Percentiles rank a stretch among this genome's conserved stretches.
Evolutionary conservation across 2,329 filamentous ascomycete genomes (phyloP).

Genomic region (Incumbomyces delicatus): DNA sequence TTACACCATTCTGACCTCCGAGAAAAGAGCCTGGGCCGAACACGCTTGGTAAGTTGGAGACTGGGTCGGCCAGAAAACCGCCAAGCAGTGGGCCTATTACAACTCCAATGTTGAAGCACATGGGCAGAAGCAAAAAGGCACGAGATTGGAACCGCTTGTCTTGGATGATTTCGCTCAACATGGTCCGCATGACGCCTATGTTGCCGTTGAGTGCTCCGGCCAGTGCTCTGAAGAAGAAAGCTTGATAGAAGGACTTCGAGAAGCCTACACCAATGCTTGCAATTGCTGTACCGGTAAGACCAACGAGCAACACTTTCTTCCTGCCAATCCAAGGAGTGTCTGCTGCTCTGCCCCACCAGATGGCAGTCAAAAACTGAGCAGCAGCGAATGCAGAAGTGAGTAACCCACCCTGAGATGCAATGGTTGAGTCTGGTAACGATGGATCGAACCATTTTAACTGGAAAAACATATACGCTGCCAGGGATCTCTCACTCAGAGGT

Average conservation of each 20-base stretch:
- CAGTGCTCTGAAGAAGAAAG: conserved; percentile 55
- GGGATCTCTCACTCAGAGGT: conserved; percentile 67
- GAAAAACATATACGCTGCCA: conserved; percentile 77
- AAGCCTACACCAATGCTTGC: conserved; percentile 62
- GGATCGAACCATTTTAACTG: conserved; percentile 71
- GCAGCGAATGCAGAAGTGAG: conserved; percentile 71
- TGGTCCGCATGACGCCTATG: conserved; percentile 55
- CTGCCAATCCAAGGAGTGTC: conserved; percentile 58
- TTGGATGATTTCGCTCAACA: conserved; percentile 56
- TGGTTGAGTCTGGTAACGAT: conserved; percentile 48
- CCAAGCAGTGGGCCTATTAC: conserved; percentile 53
- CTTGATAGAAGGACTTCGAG: conserved; percentile 51
- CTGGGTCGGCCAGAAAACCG: conserved; percentile 58
- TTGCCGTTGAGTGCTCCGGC: conserved; percentile 64
- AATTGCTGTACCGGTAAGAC: conserved; percentile 58
- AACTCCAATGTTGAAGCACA: conserved; percentile 60
- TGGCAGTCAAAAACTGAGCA: conserved; percentile 71
- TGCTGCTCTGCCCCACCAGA: conserved; percentile 67
- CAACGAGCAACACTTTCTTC: conserved; percentile 69
- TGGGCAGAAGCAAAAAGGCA: conserved; percentile 51
- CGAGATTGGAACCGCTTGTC: conserved; percentile 35
- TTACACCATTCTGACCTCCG: conserved; percentile 47
- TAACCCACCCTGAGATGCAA: conserved; percentile 67
- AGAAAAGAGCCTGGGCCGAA: conserved; percentile 53
- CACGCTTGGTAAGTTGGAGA: conserved; percentile 49